A percentile compares a stretch with the other conserved stretches of the same genome.
Evolutionary conservation across 768 basidiomycete species (phyloP).

Genomic region (Termitomyces sp.): DNA sequence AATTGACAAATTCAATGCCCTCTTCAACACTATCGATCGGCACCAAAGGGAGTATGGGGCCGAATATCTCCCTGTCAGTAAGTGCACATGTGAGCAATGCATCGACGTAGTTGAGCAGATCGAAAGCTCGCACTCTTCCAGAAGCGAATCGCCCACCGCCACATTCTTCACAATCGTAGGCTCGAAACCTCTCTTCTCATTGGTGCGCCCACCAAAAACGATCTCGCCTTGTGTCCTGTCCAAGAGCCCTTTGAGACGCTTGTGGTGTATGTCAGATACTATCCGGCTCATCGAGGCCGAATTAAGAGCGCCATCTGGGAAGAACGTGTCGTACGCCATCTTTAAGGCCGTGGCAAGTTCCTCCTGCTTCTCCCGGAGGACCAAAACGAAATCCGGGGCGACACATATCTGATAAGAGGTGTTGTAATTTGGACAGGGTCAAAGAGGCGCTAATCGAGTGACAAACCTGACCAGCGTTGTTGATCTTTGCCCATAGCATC

Average conservation of each 20-base stretch:
- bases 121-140: slow-evolving; percentile 47
- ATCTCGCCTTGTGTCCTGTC: slow-evolving; percentile 52
- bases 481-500: slow-evolving; percentile 62
- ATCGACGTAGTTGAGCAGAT: background rate
- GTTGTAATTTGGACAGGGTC: background rate
- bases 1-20: slow-evolving; percentile 52
- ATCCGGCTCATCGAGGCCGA: slow-evolving; percentile 46
- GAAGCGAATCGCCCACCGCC: slow-evolving; percentile 47
- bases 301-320: slow-evolving; percentile 46
- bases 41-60: slow-evolving; percentile 64
- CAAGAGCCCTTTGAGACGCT: slow-evolving; percentile 50
- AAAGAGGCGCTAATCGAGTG: background rate
- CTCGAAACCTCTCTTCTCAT: slow-evolving; percentile 46
- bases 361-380: slow-evolving; percentile 37
- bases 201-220: slow-evolving; percentile 47
- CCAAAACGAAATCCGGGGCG: slow-evolving; percentile 46
- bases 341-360: slow-evolving; percentile 43
- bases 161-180: slow-evolving; percentile 61
- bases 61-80: slow-evolving; percentile 62
- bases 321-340: slow-evolving; percentile 44
- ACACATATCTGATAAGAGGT: slow-evolving; percentile 56
- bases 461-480: slow-evolving; percentile 61
- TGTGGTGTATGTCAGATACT: slow-evolving; percentile 49
- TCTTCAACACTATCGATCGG: slow-evolving; percentile 52
- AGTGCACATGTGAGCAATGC: background rate